Base-by-base conservation (phyloP, 2,329 filamentous ascomycete genomes). In the Pseudopyrenochaeta lycopersici region DNA sequence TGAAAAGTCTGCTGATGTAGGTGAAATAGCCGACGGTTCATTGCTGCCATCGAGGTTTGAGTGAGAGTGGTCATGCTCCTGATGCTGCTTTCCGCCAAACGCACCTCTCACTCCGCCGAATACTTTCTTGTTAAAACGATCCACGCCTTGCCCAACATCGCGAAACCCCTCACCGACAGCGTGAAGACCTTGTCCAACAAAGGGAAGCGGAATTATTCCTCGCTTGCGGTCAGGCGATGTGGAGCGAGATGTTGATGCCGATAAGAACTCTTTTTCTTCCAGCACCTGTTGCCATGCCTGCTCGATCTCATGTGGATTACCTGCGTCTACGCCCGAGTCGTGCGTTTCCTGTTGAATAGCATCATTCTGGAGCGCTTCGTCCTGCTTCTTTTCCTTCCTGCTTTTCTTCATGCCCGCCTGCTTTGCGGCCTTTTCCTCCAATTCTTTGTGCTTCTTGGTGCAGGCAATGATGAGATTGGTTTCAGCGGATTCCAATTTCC, bases 401-500 rank as follows among this genome's bases (percentile, higher is more conserved):
- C 78, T 74, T 52, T 80, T 82, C 45, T 81, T 77, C 52, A 81
- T 82, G 41, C 81, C 85, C n/a, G 87, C 86, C 1, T 80, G 77
- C 60, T 84, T 84, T 71, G 90, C 92, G 36, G 88, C 88, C 6
- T 86, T 85, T 45, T 85, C 81, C 49, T 82, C 72, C 66, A 87
- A 81, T 70, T 94, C 89, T n/a, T 89, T 78, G 63, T 97, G 88
- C 12, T 87, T 88, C 71, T 88, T 91, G 70, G 92, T 93, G 49
- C 91, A 93, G 40, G 82, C 82, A 53, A 88, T 88, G 63, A 99
- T 90, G 35, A 99, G 80, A 18, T 91, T 87, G 0, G 92, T 97
- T 75, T 98, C 90, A 1, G 94, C 94, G 7, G 77, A 77, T 70
- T 99, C 95, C 0, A 99, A 84, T 50, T 82, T 80, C 36, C 82